Evolutionary conservation across 2,329 filamentous ascomycete species (phyloP), one percentile per base, ranked within the genome.

Genomic region (Aspergillus chevalieri): DNA sequence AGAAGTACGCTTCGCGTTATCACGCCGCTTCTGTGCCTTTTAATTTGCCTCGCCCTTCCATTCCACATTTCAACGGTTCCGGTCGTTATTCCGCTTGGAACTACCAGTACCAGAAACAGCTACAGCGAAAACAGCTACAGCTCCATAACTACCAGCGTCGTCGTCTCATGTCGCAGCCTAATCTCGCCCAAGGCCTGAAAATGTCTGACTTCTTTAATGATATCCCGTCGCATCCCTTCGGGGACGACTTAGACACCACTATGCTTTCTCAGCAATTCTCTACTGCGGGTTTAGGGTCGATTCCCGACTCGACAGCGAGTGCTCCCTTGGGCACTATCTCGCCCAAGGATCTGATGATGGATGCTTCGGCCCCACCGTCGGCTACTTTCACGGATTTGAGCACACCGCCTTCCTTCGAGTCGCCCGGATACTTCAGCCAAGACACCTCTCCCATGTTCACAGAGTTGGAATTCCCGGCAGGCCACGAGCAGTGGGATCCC

Each of bases 361-460:
- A 83, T 58, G 82, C 83, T 63, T 94, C 89, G 54, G 83, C 89
- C 34, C 90, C 90, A 26, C 88, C 88, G 64, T 95, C 90, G 2
- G 79, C 85, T 43, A 84, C 87, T 30, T 83, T 93, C 65, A 95
- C 90, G 33, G 84, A 89, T 55, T 65, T 95, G 69, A 95, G 89
- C 50, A 93, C 90, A 52, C 90, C 90, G 42, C 21, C 21, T 22
- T 85, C 83, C 62, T 80, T 87, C 64, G 87, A 85, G 61, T 94
- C 89, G 47, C 89, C 89, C 9, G 85, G 62, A 9, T 65, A 83
- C 51, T 84, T 85, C 62, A 79, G 78, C 65, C 89, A 83, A 61
- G 83, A 93, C 62, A 83, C 87, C 15, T 95, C 89, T 46, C 90
- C 90, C 43, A 81, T 86, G 67, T 88, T 91, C 69, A 76, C 71